Base-by-base conservation (phyloP, 2,329 filamentous ascomycete genomes). In the Cordyceps tenuipes region DNA sequence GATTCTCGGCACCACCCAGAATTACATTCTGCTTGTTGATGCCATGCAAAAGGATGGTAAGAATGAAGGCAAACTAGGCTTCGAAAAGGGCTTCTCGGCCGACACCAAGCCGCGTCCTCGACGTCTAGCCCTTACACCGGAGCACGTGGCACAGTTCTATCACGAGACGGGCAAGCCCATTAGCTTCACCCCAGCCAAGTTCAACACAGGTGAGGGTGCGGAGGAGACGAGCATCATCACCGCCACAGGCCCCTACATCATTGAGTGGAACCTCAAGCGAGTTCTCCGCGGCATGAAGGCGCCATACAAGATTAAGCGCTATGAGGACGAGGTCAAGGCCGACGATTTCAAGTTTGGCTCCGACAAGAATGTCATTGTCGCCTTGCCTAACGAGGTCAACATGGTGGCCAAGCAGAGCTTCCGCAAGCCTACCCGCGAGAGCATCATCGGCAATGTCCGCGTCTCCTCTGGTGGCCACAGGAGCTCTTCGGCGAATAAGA, bases 291-390 rank as follows among this genome's bases (percentile, higher is more conserved):
- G 90, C 57, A 83, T 82, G 64, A 94, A 92, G 74, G 89, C 94
- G 62, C 88, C 93, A 0, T 99, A 99, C 77, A 89, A 87, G 66
- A 97, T 99, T 80, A 97, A 97, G 80, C 88, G 94, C 17, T 99
- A 99, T 71, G 82, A 85, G 0, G 94, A 99, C 68, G 89, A 96
- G 64, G 91, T 99, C 70, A 97, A 95, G 80, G 94, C 94, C 4
- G 94, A 99, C 72, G 96, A 99, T 72, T 99, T 99, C 85, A 91
- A 94, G 68, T 99, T 91, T 69, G 93, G 93, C 51, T 92, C 88
- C 5, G 94, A 99, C 74, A 96, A 96, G 83, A 97, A 97, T 68
- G 91, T 99, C 68, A 96, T 99, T 68, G 93, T 99, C 41, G 94
- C 94, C 0, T 78, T 99, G 64, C 92, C 94, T 2, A 96, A 99